Conservation (phyloP, 306 rosid genomes). For the Vigna reflexopilosa region DNA sequence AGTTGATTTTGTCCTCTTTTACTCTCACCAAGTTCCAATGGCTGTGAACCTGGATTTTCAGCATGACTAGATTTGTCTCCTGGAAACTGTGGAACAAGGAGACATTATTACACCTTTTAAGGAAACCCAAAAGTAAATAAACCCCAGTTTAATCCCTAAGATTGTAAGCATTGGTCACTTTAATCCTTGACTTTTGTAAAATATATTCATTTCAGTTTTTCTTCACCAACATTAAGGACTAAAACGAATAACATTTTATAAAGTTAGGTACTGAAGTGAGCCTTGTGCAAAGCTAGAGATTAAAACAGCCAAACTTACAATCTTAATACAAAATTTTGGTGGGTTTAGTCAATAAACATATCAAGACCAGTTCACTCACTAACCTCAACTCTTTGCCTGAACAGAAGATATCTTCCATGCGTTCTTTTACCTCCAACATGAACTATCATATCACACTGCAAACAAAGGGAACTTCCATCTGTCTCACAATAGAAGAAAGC, state of each 20-base stretch:
- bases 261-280: neutral
- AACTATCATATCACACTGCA: conserved; percentile 95
- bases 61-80: conserved; percentile 74
- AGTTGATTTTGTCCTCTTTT: conserved; percentile 62
- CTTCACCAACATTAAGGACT: neutral
- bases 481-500: conserved; percentile 98
- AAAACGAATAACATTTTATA: neutral
- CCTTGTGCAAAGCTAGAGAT: neutral
- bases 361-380: conserved; percentile 35
- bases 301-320: no score
- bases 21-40: conserved; percentile 59
- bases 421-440: conserved; percentile 99
- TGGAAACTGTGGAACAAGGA: conserved; percentile 73
- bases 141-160: neutral
- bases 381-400: conserved; percentile 98
- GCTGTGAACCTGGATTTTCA: conserved; percentile 56
- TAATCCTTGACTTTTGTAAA: conserved; percentile 4
- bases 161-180: neutral
- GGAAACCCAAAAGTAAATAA: neutral
- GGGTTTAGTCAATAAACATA: neutral
- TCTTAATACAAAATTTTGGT: neutral
- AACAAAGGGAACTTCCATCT: conserved; percentile 94
- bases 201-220: neutral
- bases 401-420: conserved; percentile 92
- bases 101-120: conserved; percentile 35